Evolutionary conservation across 169 alveolate genomes (phyloP).

Genomic region (Plasmodium gonderi): DNA sequence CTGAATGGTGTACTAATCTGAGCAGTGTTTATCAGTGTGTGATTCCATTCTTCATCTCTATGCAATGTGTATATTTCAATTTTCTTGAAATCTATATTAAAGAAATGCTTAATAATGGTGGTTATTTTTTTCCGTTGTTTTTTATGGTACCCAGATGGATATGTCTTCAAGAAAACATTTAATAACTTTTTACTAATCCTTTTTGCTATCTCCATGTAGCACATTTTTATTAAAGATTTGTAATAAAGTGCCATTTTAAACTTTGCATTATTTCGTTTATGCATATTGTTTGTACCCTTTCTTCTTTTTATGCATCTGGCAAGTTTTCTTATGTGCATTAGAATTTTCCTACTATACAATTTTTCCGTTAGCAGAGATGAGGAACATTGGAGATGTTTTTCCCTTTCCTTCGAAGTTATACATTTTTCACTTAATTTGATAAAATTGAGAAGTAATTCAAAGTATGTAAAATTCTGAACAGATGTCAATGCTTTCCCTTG

Average conservation of each 20-base stretch:
- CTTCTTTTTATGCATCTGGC: not conserved
- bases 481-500: slow-evolving; percentile 21
- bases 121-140: not conserved
- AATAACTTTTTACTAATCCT: slow-evolving; percentile 30
- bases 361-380: not conserved
- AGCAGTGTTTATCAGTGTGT: not conserved
- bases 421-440: not conserved
- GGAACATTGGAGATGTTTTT: not conserved
- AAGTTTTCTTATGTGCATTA: not conserved
- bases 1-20: not conserved
- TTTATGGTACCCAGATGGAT: not conserved
- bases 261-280: not conserved
- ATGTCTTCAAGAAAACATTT: not conserved
- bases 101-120: not conserved
- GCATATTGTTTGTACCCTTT: not conserved
- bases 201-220: slow-evolving; percentile 38
- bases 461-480: slow-evolving; percentile 39
- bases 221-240: slow-evolving; percentile 6
- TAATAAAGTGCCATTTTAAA: not conserved
- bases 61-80: not conserved
- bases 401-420: not conserved
- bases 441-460: slow-evolving; percentile 10
- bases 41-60: not conserved
- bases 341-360: not conserved
- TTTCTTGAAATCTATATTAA: slow-evolving; percentile 1